Evolutionary conservation across 1,284 basidiomycete genomes (phyloP).

Genomic region (Melampsora larici-populina): DNA sequence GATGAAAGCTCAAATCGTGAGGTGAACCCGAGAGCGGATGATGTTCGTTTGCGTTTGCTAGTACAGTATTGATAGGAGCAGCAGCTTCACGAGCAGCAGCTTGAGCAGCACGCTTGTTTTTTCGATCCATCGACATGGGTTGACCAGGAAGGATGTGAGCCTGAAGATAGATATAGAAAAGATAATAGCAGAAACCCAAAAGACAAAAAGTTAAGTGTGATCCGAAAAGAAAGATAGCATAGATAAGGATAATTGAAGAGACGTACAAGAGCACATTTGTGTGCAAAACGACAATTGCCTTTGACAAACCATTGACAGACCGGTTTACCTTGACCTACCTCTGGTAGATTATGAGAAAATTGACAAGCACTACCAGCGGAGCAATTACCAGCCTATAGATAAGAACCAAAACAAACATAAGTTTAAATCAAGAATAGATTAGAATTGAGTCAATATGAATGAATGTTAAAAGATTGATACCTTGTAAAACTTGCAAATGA

Average conservation of each 20-base stretch:
- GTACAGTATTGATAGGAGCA: conserved; percentile 44
- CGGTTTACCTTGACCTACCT: conserved; percentile 69
- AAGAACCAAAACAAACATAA: conserved; percentile 2
- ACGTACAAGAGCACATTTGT: conserved; percentile 67
- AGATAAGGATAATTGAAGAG: not conserved
- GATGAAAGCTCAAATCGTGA: conserved; percentile 25
- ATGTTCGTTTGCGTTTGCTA: conserved; percentile 44
- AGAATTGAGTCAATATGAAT: not conserved
- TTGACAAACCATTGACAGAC: conserved; percentile 82
- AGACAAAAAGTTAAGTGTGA: not conserved
- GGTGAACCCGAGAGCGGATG: conserved; percentile 30
- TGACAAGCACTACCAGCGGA: conserved; percentile 92
- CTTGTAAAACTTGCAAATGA: conserved; percentile 97
- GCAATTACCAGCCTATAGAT: conserved; percentile 55
- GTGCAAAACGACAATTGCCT: conserved; percentile 95
- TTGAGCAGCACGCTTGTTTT: conserved; percentile 96
- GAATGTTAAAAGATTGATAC: conserved; percentile 54
- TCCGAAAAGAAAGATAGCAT: not conserved
- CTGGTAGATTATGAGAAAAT: conserved; percentile 71
- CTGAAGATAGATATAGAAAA: conserved; percentile 54
- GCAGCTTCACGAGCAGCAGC: conserved; percentile 57
- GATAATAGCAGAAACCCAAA: conserved; percentile 40
- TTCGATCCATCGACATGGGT: conserved; percentile 87
- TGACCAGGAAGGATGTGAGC: conserved; percentile 93
- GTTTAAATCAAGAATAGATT: conserved; percentile 57